Evolutionary conservation across 2,329 filamentous ascomycete species (phyloP).

Genomic region (Curvularia eragrostidis): DNA sequence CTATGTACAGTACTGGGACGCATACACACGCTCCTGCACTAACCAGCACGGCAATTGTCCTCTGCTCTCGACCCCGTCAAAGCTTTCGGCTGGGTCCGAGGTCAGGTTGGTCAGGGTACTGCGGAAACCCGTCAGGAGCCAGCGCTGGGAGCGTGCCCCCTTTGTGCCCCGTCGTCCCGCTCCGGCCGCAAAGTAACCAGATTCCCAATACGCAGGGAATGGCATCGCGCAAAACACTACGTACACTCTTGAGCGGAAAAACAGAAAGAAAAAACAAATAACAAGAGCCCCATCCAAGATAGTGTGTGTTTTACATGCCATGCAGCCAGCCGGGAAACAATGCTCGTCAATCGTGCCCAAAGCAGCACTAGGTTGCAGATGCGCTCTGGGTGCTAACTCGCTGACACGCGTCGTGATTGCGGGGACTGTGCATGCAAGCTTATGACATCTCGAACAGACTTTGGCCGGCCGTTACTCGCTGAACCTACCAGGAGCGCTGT

Average conservation of each 20-base stretch:
- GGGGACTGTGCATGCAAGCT: conserved; percentile 33
- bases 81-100: conserved; percentile 36
- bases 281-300: background rate
- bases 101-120: conserved; percentile 30
- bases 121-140: conserved; percentile 34
- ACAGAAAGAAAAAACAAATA: background rate
- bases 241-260: background rate
- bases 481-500: conserved; percentile 30
- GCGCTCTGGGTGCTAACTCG: conserved; percentile 31
- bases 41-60: conserved; percentile 11
- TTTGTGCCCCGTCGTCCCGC: conserved; percentile 41
- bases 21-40: conserved; percentile 4
- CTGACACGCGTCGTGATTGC: conserved; percentile 39
- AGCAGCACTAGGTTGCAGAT: conserved; percentile 13
- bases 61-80: conserved; percentile 16
- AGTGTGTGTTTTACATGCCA: background rate
- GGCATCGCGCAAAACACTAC: background rate
- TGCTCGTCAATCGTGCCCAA: conserved; percentile 6
- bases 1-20: background rate
- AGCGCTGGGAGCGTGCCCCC: conserved; percentile 42
- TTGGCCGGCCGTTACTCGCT: conserved; percentile 38
- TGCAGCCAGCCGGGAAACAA: conserved; percentile 8
- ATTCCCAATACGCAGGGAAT: conserved; percentile 19
- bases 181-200: conserved; percentile 40
- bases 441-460: conserved; percentile 38